Conservation (phyloP, 306 rosid species). For the Prinsepia uniflora region DNA sequence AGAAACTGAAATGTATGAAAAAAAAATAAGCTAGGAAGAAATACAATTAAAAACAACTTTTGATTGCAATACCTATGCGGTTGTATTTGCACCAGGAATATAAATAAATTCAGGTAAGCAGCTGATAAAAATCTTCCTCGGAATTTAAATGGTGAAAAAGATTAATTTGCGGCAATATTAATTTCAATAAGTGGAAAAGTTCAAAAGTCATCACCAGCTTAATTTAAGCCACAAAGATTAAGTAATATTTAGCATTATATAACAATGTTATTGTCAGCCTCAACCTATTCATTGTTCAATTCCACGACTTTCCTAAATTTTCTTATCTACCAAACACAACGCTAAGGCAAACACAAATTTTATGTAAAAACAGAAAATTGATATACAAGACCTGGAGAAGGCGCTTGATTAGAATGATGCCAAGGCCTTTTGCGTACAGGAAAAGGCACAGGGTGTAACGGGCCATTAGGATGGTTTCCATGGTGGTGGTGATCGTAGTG, state of each 20-base stretch:
- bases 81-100: not conserved
- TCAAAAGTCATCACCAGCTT: not conserved
- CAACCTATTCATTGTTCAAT: not conserved
- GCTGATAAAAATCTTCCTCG: not conserved
- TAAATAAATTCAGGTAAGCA: not conserved
- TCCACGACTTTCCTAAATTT: not conserved
- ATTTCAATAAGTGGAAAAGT: not conserved
- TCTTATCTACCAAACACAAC: not conserved
- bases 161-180: not conserved
- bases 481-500: conserved; percentile 14
- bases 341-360: not conserved
- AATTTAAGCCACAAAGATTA: not conserved
- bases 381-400: conserved; percentile 36
- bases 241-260: not conserved
- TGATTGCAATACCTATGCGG: not conserved
- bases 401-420: conserved; percentile 29
- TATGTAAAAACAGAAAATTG: not conserved
- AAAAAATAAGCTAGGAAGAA: not conserved
- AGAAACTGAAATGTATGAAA: not conserved
- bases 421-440: conserved; percentile 39
- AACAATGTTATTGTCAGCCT: not conserved
- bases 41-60: not conserved
- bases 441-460: conserved; percentile 18
- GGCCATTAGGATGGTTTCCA: conserved; percentile 14
- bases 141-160: not conserved